Percentiles rank a stretch among this genome's conserved stretches.
Conservation (phyloP, 1,139 yeast genomes). For the Diutina rugosa region DNA sequence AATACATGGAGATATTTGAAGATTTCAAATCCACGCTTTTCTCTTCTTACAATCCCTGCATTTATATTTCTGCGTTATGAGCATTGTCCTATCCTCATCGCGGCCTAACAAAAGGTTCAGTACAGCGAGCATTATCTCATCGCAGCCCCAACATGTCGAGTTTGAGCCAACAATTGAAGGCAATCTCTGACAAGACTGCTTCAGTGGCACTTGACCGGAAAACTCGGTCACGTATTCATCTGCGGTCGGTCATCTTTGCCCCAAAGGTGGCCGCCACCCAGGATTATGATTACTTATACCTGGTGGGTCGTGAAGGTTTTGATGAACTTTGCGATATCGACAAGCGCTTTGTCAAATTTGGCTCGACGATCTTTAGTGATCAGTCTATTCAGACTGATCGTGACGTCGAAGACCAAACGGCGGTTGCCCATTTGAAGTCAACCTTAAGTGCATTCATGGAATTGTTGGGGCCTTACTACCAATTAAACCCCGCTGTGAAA, state of each 20-base stretch:
- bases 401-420: conserved; percentile 64
- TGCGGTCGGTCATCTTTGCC: conserved; percentile 78
- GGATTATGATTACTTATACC: conserved; percentile 74
- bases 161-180: conserved; percentile 73
- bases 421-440: conserved; percentile 55
- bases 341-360: conserved; percentile 59
- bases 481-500: conserved; percentile 60
- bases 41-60: not conserved
- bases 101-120: not conserved
- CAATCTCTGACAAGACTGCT: conserved; percentile 51
- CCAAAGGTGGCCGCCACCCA: conserved; percentile 84
- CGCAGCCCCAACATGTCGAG: conserved; percentile 25
- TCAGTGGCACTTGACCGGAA: conserved; percentile 81
- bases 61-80: not conserved
- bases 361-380: conserved; percentile 65
- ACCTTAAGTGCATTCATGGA: conserved; percentile 67
- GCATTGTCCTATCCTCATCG: not conserved
- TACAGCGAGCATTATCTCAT: not conserved
- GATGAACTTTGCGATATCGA: conserved; percentile 62
- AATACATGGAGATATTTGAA: not conserved
- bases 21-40: too few species aligned
- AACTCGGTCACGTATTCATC: conserved; percentile 73
- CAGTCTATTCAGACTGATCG: conserved; percentile 72
- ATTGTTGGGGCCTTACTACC: conserved; percentile 64
- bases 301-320: conserved; percentile 64